phyloP scores from a whole-genome alignment of 2,329 filamentous ascomycete genomes.

The Aschersonia sp. region DNA sequence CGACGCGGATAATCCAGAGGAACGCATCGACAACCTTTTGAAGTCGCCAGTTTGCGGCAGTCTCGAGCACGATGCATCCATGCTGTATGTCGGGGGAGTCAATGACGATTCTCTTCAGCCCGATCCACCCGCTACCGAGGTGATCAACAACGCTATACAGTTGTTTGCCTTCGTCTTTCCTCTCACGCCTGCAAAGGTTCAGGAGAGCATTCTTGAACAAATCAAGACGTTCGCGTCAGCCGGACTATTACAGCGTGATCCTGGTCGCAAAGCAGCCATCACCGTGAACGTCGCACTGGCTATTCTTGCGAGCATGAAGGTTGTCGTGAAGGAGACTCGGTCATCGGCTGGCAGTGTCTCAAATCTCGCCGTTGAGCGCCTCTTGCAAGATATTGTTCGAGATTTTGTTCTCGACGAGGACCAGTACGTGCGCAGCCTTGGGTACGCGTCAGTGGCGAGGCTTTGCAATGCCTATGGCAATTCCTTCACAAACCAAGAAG shows the following conservation, averaged over 20 bases:
- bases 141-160: conserved; percentile 87
- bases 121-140: conserved; percentile 79
- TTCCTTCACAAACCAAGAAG: conserved; percentile 73
- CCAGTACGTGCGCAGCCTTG: conserved; percentile 71
- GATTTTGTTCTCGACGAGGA: conserved; percentile 72
- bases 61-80: conserved; percentile 77
- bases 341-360: conserved; percentile 61
- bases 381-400: conserved; percentile 62
- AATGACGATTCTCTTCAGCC: conserved; percentile 35
- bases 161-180: conserved; percentile 87
- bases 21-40: conserved; percentile 45
- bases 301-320: conserved; percentile 65
- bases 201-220: conserved; percentile 92
- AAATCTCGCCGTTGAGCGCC: conserved; percentile 62
- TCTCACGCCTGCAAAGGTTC: conserved; percentile 76
- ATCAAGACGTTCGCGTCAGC: conserved; percentile 81
- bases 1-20: conserved; percentile 46
- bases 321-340: conserved; percentile 67
- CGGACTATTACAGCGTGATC: conserved; percentile 66
- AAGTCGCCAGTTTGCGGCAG: conserved; percentile 66
- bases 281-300: conserved; percentile 80
- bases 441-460: conserved; percentile 72
- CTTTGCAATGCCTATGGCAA: conserved; percentile 79
- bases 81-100: conserved; percentile 49
- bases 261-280: conserved; percentile 79